phyloP scores from a whole-genome alignment of 2,329 filamentous ascomycete genomes.

The Arthroderma uncinatum region DNA sequence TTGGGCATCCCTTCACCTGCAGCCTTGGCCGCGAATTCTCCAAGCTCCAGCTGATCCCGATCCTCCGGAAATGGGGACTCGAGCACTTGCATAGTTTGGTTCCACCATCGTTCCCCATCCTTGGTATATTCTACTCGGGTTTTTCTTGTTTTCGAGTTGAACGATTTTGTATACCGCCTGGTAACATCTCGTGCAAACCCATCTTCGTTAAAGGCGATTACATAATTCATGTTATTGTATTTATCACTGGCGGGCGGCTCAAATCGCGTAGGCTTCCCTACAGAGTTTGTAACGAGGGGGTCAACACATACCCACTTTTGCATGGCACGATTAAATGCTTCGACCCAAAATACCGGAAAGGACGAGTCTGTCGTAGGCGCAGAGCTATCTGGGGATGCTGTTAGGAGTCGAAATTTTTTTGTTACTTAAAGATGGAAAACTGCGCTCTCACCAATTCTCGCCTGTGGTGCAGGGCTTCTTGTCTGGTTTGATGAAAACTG shows the following conservation, averaged over 20 bases:
- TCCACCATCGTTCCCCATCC: constrained; percentile 47
- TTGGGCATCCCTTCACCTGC: constrained; percentile 73
- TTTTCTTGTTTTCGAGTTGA: constrained; percentile 78
- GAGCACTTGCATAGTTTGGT: constrained; percentile 33
- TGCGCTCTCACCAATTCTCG: constrained; percentile 7
- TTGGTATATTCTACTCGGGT: constrained; percentile 61
- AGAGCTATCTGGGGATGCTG: not conserved
- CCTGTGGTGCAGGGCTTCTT: constrained; percentile 7
- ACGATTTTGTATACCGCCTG: constrained; percentile 73
- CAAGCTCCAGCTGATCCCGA: constrained; percentile 73
- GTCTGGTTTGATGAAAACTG: constrained; percentile 15
- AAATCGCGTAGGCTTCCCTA: constrained; percentile 63
- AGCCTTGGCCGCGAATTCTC: constrained; percentile 59
- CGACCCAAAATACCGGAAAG: constrained; percentile 87
- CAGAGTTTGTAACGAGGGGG: constrained; percentile 65
- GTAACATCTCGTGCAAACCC: constrained; percentile 75
- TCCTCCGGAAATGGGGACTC: constrained; percentile 42
- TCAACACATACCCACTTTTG: constrained; percentile 91
- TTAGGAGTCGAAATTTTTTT: not conserved
- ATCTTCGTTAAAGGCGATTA: constrained; percentile 72
- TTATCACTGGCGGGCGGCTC: constrained; percentile 73
- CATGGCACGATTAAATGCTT: constrained; percentile 72
- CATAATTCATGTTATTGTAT: constrained; percentile 70
- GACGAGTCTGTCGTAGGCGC: constrained; percentile 42
- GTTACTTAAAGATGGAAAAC: not conserved